Base-by-base conservation (phyloP, 2,329 filamentous ascomycete species). In the Phaeosphaeriaceae sp. region DNA sequence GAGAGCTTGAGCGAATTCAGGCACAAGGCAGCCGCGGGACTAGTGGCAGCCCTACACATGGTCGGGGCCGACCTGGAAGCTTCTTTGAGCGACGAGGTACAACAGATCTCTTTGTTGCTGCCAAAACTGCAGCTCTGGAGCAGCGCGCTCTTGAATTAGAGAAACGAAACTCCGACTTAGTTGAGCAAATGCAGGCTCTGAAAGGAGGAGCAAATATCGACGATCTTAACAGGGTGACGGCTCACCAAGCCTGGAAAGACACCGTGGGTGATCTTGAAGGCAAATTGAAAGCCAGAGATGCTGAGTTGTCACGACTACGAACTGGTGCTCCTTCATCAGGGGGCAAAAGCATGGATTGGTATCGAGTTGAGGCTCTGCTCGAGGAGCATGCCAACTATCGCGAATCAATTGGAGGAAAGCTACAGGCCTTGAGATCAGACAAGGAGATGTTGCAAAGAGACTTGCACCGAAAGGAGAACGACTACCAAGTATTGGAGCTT, bases 81-180 rank as follows among this genome's bases (percentile, higher is more conserved):
- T 55, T 69, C 34, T 54, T 73, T 28, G 73, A 74, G 50, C 56
- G 71, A 17, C 51, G 70, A 11, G 68, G 61, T 45, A 73, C 70
- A 7, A 65, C 66, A 12, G 74, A 76, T 48, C 64, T 77, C 13
- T 77, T 76, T 55, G 73, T 73, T 9, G 68, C 64, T 0, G 75
- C 75, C 29, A 75, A 74, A 43, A 67, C 71, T 1, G 75, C 74
- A 12, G 75, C 75, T 0, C 62, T 77, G 28, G 73, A 77, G 52
- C 75, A 77, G 43, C 67, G 74, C 12, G 70, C 71, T 12, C 67
- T 77, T 13, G 75, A 77, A 50, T 58, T 77, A 2, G 75, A 77
- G 50, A 68, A 70, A 54, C 59, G 70, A 2, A 76, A 76, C 52
- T 58, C 66, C 8, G 70, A 74, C 39, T 61, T 76, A 2, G 51